phyloP scores from a whole-genome alignment of 2,329 filamentous ascomycete species.

The Ceratocystis lukuohia region DNA sequence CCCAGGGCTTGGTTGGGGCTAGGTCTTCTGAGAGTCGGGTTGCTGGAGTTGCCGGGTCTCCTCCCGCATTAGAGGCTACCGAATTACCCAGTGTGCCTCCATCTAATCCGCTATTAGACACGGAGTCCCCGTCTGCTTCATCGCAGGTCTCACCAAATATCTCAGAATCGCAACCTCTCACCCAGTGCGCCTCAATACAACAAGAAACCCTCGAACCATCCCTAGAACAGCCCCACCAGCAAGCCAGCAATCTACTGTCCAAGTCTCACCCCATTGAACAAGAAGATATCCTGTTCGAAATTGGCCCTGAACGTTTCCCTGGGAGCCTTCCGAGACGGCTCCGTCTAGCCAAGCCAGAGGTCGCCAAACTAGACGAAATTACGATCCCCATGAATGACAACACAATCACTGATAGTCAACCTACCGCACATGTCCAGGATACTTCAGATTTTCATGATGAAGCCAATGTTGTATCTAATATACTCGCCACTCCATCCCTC shows the following conservation, averaged over 20 bases:
- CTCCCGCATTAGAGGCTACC: neutral
- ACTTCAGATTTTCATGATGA: neutral
- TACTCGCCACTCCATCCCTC: constrained; percentile 8
- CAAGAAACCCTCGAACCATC: neutral
- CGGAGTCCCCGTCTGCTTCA: neutral
- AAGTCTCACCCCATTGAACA: neutral
- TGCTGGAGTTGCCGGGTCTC: neutral
- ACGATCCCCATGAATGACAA: neutral
- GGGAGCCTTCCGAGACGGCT: neutral
- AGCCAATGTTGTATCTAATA: neutral
- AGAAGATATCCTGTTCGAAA: constrained; percentile 4
- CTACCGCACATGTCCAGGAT: neutral
- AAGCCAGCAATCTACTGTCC: neutral
- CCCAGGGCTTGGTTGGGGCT: neutral
- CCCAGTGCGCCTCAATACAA: neutral
- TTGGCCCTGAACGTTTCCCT: neutral
- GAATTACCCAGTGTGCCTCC: neutral
- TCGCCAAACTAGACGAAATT: neutral
- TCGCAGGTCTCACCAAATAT: neutral
- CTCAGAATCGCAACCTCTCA: neutral
- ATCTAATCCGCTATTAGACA: neutral
- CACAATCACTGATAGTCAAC: neutral
- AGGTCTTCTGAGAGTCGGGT: neutral
- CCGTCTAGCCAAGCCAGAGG: neutral
- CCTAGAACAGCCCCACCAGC: neutral